Percentiles rank a stretch among this genome's conserved stretches.
Conservation (phyloP, 495 filamentous ascomycete species). For the Ramalina peruviana region DNA sequence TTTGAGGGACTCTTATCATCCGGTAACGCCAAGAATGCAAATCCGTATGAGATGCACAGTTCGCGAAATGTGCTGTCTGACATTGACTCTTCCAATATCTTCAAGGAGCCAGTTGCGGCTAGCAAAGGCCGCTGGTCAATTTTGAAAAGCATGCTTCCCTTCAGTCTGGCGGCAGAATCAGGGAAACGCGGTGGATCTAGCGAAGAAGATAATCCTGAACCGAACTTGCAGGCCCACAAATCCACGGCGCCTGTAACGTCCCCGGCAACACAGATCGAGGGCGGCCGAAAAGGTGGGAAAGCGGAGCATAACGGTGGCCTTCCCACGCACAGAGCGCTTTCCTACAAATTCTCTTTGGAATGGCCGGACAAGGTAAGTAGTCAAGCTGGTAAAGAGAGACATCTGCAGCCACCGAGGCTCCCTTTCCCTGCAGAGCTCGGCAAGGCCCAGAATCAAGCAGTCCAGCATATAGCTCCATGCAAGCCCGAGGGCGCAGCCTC, state of each 20-base stretch:
- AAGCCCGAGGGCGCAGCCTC: slow-evolving; percentile 18
- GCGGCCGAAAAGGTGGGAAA: no score
- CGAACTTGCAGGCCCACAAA: not conserved
- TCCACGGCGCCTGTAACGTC: not conserved
- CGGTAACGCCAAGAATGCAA: slow-evolving; percentile 24
- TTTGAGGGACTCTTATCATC: slow-evolving; percentile 47
- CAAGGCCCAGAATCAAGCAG: slow-evolving; percentile 21
- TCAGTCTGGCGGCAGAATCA: slow-evolving; percentile 15
- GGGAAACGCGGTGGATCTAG: not conserved
- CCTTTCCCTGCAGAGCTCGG: slow-evolving; percentile 51
- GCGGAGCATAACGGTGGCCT: not conserved
- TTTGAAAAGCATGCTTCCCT: slow-evolving; percentile 52
- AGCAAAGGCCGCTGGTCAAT: slow-evolving; percentile 57
- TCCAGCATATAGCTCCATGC: not conserved
- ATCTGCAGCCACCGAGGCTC: slow-evolving; percentile 58
- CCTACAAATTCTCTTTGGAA: slow-evolving; percentile 70
- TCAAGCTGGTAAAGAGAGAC: slow-evolving; percentile 38
- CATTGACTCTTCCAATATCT: slow-evolving; percentile 3
- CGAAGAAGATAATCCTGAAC: not conserved
- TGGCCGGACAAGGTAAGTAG: slow-evolving; percentile 47
- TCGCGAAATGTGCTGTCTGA: slow-evolving; percentile 21
- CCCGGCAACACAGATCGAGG: no score
- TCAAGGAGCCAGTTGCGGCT: slow-evolving; percentile 1
- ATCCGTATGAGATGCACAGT: slow-evolving; percentile 25
- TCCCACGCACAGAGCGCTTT: slow-evolving; percentile 43